phyloP scores from a whole-genome alignment of 495 filamentous ascomycete genomes.

The Penicillium lagena region DNA sequence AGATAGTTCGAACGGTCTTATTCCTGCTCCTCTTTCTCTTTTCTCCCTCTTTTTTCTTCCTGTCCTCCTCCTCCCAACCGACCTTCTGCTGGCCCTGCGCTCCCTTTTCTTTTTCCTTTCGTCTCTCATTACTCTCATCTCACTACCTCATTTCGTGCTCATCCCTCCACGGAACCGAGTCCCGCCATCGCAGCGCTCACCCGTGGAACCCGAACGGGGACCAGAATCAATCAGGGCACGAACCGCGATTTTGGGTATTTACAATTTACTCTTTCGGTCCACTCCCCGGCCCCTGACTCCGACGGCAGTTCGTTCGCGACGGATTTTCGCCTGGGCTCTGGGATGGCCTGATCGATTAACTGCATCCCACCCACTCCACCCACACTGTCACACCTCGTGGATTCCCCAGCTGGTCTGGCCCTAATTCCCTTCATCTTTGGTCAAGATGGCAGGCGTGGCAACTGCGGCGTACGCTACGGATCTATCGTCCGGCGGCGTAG shows the following conservation, averaged over 20 bases:
- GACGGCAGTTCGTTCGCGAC: constrained; percentile 3
- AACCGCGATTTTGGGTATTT: constrained; percentile 25
- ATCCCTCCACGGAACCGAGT: constrained; percentile 11
- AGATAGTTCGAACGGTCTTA: constrained; percentile 1
- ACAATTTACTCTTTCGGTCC: constrained; percentile 33
- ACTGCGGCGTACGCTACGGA: constrained; percentile 35
- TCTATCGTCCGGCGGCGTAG: constrained; percentile 29
- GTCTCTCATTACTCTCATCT: background rate
- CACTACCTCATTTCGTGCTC: constrained; percentile 3
- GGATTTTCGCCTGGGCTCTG: constrained; percentile 12
- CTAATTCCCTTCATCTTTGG: constrained; percentile 6
- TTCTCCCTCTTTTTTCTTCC: constrained; percentile 2
- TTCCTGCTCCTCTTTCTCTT: constrained; percentile 1
- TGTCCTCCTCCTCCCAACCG: constrained; percentile 8
- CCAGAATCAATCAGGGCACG: background rate
- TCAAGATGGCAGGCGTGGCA: constrained; percentile 36
- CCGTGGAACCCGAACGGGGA: constrained; percentile 13
- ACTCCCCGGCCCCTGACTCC: constrained; percentile 10
- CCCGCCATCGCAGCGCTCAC: constrained; percentile 7
- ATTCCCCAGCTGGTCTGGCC: constrained; percentile 38
- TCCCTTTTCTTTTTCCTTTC: constrained; percentile 3
- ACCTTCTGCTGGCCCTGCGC: background rate
- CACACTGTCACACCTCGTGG: no score
- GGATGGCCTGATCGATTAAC: constrained; percentile 30
- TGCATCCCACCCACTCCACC: background rate